phyloP scores from a whole-genome alignment of 2,329 filamentous ascomycete genomes.

The Kalmusia sp. region DNA sequence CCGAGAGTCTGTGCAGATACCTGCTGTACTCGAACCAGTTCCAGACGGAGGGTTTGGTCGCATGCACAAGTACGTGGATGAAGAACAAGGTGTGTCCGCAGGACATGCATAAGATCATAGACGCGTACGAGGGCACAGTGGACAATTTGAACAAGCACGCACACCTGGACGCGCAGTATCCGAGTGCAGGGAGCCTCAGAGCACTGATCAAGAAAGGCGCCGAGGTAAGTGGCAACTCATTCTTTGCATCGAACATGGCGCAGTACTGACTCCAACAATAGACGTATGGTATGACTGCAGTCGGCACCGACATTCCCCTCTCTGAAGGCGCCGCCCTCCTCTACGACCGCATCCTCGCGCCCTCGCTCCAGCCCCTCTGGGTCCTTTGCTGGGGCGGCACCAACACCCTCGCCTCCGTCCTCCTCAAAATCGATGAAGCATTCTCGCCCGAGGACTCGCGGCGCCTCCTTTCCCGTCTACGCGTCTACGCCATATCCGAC shows the following conservation, averaged over 20 bases:
- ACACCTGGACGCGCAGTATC: slow-evolving; percentile 43
- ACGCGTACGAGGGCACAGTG: slow-evolving; percentile 40
- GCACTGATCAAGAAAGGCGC: slow-evolving; percentile 37
- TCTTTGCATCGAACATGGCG: neutral
- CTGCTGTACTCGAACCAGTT: slow-evolving; percentile 48
- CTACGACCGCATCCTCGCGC: slow-evolving; percentile 48
- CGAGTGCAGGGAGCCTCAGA: slow-evolving; percentile 32
- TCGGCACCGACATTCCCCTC: slow-evolving; percentile 39
- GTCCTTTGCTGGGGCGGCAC: slow-evolving; percentile 62
- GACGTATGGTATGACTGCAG: slow-evolving; percentile 49
- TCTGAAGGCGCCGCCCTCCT: slow-evolving; percentile 56
- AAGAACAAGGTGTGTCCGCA: slow-evolving; percentile 41
- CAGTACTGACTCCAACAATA: slow-evolving; percentile 8
- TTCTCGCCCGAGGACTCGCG: slow-evolving; percentile 41
- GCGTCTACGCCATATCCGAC: slow-evolving; percentile 61
- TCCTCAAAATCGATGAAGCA: slow-evolving; percentile 49
- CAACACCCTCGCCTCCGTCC: slow-evolving; percentile 60
- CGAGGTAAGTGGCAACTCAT: slow-evolving; percentile 27
- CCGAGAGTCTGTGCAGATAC: slow-evolving; percentile 47
- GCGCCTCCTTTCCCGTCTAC: slow-evolving; percentile 39
- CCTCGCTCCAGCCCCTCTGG: slow-evolving; percentile 56
- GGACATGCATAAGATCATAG: slow-evolving; percentile 45
- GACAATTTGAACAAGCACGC: slow-evolving; percentile 60
- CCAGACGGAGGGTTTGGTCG: slow-evolving; percentile 48
- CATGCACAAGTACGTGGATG: slow-evolving; percentile 51